Evolutionary conservation across 257 asterid species (phyloP).

Genomic region (Primulina tabacum): DNA sequence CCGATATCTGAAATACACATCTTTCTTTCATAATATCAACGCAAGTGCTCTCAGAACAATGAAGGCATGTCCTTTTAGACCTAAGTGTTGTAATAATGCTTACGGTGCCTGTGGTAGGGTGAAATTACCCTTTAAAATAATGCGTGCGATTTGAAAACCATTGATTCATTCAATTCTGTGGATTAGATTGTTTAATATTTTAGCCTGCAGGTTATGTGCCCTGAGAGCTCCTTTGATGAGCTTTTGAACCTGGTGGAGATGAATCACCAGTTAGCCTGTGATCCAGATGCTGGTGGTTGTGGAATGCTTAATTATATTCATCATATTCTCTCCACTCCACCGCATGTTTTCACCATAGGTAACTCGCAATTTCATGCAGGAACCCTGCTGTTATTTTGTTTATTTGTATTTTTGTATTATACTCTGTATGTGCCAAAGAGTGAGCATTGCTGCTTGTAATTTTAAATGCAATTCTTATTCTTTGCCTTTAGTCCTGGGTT

Average conservation of each 20-base stretch:
- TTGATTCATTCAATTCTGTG: slow-evolving; percentile 17
- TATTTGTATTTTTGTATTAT: neutral
- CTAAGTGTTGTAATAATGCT: slow-evolving; percentile 8
- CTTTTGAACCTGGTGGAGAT: slow-evolving; percentile 84
- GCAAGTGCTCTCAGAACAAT: slow-evolving; percentile 92
- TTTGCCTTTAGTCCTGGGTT: slow-evolving; percentile 71
- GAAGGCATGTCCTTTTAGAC: slow-evolving; percentile 54
- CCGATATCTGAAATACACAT: slow-evolving; percentile 79
- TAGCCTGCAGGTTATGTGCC: slow-evolving; percentile 67
- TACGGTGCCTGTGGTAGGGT: slow-evolving; percentile 11
- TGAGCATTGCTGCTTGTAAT: neutral
- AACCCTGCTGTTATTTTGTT: slow-evolving; percentile 15
- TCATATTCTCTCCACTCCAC: slow-evolving; percentile 77
- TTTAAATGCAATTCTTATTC: slow-evolving; percentile 19
- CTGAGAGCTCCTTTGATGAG: slow-evolving; percentile 78
- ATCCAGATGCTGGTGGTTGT: slow-evolving; percentile 83
- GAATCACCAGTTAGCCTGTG: slow-evolving; percentile 95
- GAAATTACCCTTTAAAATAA: slow-evolving; percentile 14
- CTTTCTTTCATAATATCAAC: slow-evolving; percentile 85
- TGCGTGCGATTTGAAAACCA: slow-evolving; percentile 19
- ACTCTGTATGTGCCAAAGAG: slow-evolving; percentile 14
- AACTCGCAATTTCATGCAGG: slow-evolving; percentile 10
- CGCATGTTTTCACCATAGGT: slow-evolving; percentile 92
- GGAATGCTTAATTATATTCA: slow-evolving; percentile 79
- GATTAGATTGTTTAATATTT: slow-evolving; percentile 17